Evolutionary conservation across 2,329 filamentous ascomycete species (phyloP), one percentile per base, ranked within the genome.

Genomic region (Tympanopsis confertula): DNA sequence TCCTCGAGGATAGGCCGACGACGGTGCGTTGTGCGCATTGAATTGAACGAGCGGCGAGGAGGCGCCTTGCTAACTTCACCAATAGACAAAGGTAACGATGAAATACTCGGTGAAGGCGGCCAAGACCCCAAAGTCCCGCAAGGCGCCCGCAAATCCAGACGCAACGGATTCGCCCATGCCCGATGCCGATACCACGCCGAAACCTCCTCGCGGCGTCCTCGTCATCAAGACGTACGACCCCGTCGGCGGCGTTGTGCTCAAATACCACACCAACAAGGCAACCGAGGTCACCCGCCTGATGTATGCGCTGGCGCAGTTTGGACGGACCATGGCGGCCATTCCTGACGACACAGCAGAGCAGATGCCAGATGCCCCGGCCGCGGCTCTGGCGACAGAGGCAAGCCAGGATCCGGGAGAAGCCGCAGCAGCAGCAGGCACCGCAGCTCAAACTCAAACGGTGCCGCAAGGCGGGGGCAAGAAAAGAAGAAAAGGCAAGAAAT

Each of bases 181-280:
- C 29, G 38, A 44, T 46, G 47, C 51, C 30, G 47, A 44, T 32
- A 41, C 44, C 13, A 41, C 47, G 35, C 39, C 60, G 4, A 68
- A 69, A 39, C 63, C 74, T 2, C 67, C 78, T 4, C 71, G 71
- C 45, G 87, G 82, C 45, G 74, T 69, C 39, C 78, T 98, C 37
- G 81, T 78, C 3, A 65, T 98, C 43, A 96, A 94, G 65, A 91
- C 89, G 3, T 96, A 79, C 63, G 86, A 95, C 57, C 83, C 91
- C 1, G 66, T 65, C 30, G 82, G 78, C 39, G 91, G 91, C 51
- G 79, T 81, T 40, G 81, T 81, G 43, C 71, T 98, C 45, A 94
- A 95, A 63, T 96, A 95, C 67, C 73, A 75, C 55, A 98, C 91
- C 26, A 82, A 81, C 54, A 94, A 94, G 61, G 86, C 83, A 15